Evolutionary conservation across 163 green algal genomes (phyloP).

Genomic region (Scenedesmus sp.): DNA sequence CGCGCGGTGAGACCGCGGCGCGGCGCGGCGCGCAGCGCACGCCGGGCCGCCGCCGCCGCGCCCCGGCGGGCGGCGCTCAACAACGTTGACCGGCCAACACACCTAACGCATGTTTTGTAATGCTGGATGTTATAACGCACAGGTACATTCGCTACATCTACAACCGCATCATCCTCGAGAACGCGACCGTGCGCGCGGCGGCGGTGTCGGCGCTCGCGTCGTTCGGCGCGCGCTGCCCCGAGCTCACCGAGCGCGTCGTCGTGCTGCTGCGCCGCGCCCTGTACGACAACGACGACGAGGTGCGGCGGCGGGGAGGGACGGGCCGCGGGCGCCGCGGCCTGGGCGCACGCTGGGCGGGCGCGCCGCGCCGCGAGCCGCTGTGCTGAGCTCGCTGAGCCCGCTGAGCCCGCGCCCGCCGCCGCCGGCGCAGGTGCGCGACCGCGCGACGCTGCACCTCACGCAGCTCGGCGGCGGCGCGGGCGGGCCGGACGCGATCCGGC

Average conservation of each 20-base stretch:
- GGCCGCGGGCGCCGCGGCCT: too few species aligned
- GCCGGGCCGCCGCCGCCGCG: too few species aligned
- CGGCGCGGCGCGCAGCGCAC: too few species aligned
- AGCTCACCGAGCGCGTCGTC: slow-evolving; percentile 68
- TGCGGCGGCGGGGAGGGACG: slow-evolving; percentile 36
- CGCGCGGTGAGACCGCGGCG: slow-evolving; percentile 38
- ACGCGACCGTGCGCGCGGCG: slow-evolving; percentile 95
- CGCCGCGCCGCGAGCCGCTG: too few species aligned
- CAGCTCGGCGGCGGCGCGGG: slow-evolving; percentile 76
- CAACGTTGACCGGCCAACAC: too few species aligned
- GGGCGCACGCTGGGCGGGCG: too few species aligned
- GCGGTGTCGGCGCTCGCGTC: slow-evolving; percentile 90
- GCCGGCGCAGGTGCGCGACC: slow-evolving; percentile 87
- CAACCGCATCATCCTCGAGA: slow-evolving; percentile 99
- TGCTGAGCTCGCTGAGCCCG: too few species aligned
- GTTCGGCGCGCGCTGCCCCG: slow-evolving; percentile 77
- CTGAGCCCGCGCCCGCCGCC: not conserved
- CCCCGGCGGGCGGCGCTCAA: too few species aligned
- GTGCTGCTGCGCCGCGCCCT: slow-evolving; percentile 92
- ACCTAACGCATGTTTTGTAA: too few species aligned
- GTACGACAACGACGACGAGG: slow-evolving; percentile 97
- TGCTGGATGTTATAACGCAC: too few species aligned
- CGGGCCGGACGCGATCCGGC: slow-evolving; percentile 47
- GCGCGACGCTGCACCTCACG: slow-evolving; percentile 91
- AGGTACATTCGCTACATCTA: slow-evolving; percentile 99